Percentiles rank a stretch among this genome's conserved stretches.
Evolutionary conservation across 371 early-diverging fungal species (phyloP).

Genomic region (Mucor racemosus): DNA sequence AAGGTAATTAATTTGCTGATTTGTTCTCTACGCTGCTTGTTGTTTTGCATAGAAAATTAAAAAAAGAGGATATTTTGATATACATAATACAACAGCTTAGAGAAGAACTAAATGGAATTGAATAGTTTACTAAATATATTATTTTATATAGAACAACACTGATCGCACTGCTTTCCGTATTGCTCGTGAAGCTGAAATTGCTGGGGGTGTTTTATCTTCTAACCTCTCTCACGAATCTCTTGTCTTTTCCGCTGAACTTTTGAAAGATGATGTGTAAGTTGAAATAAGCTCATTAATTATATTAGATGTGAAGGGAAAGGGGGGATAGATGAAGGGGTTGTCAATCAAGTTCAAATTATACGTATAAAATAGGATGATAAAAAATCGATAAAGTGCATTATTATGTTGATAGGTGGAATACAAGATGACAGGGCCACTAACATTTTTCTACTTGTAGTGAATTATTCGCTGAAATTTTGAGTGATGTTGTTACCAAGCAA

Average conservation of each 20-base stretch:
- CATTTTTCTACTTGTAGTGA: conserved; percentile 57
- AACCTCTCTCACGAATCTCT: conserved; percentile 84
- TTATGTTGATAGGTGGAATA: too few relatives aligned
- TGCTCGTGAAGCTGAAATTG: conserved; percentile 91
- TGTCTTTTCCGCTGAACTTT: conserved; percentile 86
- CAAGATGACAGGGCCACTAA: background rate
- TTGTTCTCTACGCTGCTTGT: background rate
- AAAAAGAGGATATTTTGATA: background rate
- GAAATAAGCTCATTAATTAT: background rate
- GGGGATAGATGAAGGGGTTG: background rate
- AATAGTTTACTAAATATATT: background rate
- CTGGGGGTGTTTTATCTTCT: conserved; percentile 87
- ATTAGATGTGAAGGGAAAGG: background rate
- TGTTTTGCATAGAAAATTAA: background rate
- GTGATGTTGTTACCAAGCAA: conserved; percentile 78
- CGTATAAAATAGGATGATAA: background rate
- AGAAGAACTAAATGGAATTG: background rate
- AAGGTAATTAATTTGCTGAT: conserved; percentile 63
- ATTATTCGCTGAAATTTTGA: conserved; percentile 86
- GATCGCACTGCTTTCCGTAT: conserved; percentile 88
- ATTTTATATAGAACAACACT: conserved; percentile 66
- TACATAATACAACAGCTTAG: background rate
- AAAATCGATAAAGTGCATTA: background rate
- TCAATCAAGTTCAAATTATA: background rate
- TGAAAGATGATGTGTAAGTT: conserved; percentile 89